Evolutionary conservation across 495 filamentous ascomycete species (phyloP).

Genomic region (Aspergillus hancockii): DNA sequence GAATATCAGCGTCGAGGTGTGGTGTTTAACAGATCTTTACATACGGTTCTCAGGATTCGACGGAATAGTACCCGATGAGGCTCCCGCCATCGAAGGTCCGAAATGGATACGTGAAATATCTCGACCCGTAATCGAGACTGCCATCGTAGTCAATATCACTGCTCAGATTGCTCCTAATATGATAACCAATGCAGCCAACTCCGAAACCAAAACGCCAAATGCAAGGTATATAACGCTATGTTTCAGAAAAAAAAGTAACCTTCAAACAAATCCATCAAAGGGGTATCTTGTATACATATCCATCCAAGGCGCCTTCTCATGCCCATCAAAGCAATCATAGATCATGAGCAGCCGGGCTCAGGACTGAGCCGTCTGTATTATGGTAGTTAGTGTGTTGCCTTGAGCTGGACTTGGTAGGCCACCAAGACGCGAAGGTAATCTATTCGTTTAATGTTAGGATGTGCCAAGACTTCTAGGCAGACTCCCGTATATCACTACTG

Average conservation of each 20-base stretch:
- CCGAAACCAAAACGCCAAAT: conserved; percentile 6
- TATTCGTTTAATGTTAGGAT: neutral
- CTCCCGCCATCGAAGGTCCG: conserved; percentile 6
- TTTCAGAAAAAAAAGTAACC: conserved; percentile 20
- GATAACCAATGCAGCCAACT: conserved; percentile 7
- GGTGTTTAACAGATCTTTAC: neutral
- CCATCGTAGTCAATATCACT: neutral
- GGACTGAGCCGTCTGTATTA: neutral
- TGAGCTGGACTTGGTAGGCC: neutral
- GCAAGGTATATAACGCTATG: neutral
- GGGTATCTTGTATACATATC: conserved; percentile 16
- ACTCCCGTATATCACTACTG: neutral
- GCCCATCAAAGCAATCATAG: neutral
- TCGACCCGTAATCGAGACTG: conserved; percentile 8
- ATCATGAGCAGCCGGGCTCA: neutral
- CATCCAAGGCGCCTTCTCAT: neutral
- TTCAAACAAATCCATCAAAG: conserved; percentile 12
- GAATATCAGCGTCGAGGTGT: neutral
- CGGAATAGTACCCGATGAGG: conserved; percentile 1
- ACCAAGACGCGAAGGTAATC: neutral
- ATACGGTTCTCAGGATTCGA: conserved; percentile 8
- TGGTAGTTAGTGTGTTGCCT: neutral
- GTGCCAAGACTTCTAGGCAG: neutral
- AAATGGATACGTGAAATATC: conserved; percentile 12
- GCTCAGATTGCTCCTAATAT: conserved; percentile 3